Evolutionary conservation across 2,329 filamentous ascomycete genomes (phyloP).

Genomic region (Venturia effusa): DNA sequence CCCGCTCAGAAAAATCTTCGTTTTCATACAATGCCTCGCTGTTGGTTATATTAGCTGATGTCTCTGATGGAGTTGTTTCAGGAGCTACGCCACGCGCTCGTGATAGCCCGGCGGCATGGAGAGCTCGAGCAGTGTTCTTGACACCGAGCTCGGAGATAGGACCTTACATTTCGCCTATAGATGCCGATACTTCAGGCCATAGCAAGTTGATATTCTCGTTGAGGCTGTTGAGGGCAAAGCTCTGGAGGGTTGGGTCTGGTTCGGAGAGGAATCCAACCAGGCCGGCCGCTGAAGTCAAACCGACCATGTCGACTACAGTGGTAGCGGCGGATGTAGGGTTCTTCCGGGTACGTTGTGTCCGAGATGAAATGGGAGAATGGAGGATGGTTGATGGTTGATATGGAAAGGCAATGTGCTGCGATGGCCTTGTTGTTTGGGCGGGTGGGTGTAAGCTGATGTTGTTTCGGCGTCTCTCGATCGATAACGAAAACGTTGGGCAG

Average conservation of each 20-base stretch:
- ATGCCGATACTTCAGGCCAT: constrained; percentile 93
- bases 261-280: constrained; percentile 92
- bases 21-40: constrained; percentile 98
- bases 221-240: constrained; percentile 88
- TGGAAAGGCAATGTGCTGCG: background rate
- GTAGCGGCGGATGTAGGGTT: background rate
- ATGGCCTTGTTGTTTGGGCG: background rate
- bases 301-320: constrained; percentile 56
- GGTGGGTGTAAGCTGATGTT: background rate
- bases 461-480: background rate
- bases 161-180: constrained; percentile 83
- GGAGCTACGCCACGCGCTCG: background rate
- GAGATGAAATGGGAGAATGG: background rate
- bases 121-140: background rate
- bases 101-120: background rate
- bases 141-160: background rate
- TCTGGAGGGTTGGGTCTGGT: constrained; percentile 85
- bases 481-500: background rate
- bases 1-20: constrained; percentile 83
- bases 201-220: constrained; percentile 95
- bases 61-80: background rate
- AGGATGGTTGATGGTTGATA: background rate
- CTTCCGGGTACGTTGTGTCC: background rate
- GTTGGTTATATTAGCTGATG: constrained; percentile 12
- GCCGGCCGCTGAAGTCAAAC: constrained; percentile 86